phyloP scores from a whole-genome alignment of 148 eudicot genomes.

The Vaccinium myrtillus region DNA sequence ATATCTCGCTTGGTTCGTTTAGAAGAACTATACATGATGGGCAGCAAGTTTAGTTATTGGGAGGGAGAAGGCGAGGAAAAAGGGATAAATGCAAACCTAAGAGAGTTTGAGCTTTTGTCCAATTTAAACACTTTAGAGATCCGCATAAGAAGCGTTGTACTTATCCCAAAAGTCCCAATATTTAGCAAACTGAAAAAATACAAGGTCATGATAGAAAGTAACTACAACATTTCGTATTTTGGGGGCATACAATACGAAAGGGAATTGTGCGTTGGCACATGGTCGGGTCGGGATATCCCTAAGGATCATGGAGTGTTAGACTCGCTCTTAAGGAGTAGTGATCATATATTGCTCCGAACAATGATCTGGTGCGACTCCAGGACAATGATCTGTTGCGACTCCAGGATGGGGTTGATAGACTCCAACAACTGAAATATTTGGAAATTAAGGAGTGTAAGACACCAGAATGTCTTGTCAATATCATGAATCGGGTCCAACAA shows the following conservation, averaged over 20 bases:
- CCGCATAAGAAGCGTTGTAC: background rate
- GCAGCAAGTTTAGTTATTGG: background rate
- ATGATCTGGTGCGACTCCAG: no score
- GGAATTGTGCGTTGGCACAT: no score
- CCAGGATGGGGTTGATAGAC: constrained; percentile 19
- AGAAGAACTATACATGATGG: background rate
- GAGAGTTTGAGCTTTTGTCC: background rate
- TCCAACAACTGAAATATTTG: background rate
- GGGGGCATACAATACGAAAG: no score
- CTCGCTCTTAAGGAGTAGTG: no score
- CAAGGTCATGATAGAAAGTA: background rate
- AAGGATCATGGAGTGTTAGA: no score
- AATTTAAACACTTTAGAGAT: no score
- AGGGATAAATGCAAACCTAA: background rate
- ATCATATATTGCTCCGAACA: no score
- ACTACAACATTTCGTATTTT: no score
- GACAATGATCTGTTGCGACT: no score
- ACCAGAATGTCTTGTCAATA: constrained; percentile 7
- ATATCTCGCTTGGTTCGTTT: constrained; percentile 17
- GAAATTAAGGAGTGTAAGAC: background rate
- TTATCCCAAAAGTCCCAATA: background rate
- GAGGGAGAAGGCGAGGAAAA: background rate
- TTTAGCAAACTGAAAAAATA: no score
- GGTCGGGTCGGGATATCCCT: no score
- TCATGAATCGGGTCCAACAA: background rate